A percentile compares a stretch with the other conserved stretches of the same genome.
phyloP scores from a whole-genome alignment of 2,329 filamentous ascomycete genomes.

The Fusarium gaditjirri region DNA sequence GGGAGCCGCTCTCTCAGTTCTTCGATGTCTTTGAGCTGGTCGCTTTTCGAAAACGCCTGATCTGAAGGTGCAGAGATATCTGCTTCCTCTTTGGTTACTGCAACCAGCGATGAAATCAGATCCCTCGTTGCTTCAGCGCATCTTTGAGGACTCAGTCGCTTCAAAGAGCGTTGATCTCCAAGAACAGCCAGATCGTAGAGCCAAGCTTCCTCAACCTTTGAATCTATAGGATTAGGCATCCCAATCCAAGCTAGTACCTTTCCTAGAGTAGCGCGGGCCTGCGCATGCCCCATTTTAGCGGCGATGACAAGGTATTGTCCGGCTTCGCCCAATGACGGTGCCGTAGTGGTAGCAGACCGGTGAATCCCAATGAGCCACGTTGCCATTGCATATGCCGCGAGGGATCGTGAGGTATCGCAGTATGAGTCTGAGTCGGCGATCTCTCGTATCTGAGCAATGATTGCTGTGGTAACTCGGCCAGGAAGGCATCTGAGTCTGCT shows the following conservation, averaged over 20 bases:
- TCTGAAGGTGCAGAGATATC: background rate
- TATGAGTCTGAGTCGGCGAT: background rate
- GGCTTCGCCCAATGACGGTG: background rate
- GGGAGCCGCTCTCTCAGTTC: rapidly evolving
- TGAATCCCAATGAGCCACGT: background rate
- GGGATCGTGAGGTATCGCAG: background rate
- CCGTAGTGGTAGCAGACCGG: background rate
- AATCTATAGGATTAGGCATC: background rate
- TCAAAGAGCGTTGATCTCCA: background rate
- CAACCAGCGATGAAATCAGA: rapidly evolving
- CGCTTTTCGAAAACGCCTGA: background rate
- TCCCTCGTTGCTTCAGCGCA: background rate
- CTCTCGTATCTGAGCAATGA: background rate
- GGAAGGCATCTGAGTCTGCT: background rate
- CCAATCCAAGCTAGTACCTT: background rate
- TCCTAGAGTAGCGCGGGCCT: background rate
- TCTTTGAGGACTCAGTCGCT: background rate
- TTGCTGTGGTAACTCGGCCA: background rate
- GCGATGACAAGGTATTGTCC: background rate
- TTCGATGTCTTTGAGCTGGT: background rate
- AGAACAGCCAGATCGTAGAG: background rate
- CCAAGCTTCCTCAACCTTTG: background rate
- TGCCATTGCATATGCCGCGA: background rate
- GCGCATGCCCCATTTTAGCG: background rate
- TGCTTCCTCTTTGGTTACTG: rapidly evolving